phyloP scores from a whole-genome alignment of 148 eudicot species.

The Rhododendron mucronatum region DNA sequence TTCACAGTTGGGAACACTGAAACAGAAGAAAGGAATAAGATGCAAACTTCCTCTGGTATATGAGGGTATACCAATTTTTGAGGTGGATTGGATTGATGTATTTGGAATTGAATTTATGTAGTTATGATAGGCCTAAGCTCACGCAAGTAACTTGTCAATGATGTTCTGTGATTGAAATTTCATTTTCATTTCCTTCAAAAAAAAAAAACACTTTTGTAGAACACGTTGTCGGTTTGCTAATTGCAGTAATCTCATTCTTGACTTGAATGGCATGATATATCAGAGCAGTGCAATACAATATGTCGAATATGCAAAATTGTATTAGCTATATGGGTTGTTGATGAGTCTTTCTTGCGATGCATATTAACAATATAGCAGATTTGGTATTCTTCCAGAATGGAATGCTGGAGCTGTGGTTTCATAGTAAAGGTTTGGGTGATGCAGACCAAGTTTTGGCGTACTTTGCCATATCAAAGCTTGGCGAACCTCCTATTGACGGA shows the following conservation, averaged over 20 bases:
- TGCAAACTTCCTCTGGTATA: background rate
- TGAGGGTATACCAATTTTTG: background rate
- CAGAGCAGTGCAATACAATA: background rate
- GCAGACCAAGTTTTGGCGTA: slow-evolving; percentile 91
- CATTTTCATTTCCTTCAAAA: background rate
- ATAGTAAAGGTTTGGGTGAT: slow-evolving; percentile 78
- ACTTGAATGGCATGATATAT: background rate
- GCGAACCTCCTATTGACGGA: slow-evolving; percentile 89
- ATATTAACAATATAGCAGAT: slow-evolving; percentile 83
- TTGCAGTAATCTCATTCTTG: background rate
- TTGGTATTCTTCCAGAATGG: slow-evolving; percentile 99
- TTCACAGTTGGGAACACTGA: background rate
- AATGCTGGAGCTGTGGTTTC: slow-evolving; percentile 97
- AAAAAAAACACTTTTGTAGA: background rate
- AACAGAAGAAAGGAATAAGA: too few relatives aligned
- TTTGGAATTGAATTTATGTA: background rate
- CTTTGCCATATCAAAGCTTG: slow-evolving; percentile 92
- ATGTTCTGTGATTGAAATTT: background rate
- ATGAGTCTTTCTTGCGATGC: slow-evolving; percentile 5
- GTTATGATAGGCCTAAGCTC: background rate
- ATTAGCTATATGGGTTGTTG: background rate
- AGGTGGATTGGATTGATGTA: background rate
- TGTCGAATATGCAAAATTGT: background rate
- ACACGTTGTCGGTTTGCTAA: too few relatives aligned
- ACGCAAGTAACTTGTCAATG: background rate